Conservation (phyloP, 495 filamentous ascomycete genomes). For the Filosporella fistucella region DNA sequence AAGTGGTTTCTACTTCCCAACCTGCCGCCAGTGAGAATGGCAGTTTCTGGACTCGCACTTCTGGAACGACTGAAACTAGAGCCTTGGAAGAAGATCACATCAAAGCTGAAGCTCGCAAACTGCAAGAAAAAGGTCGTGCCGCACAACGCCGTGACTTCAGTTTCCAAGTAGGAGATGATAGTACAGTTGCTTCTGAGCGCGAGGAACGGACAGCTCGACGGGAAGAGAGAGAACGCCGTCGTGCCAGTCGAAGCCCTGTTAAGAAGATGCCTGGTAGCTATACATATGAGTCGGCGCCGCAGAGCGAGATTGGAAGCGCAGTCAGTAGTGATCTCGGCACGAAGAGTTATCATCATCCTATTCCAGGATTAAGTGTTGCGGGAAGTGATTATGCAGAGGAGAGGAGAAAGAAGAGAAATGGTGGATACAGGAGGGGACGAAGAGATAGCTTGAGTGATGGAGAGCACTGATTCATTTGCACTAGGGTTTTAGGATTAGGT, state of each 20-base stretch:
- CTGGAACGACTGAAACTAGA: not conserved
- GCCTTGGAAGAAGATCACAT: conserved; percentile 39
- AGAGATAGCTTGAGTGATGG: conserved; percentile 5
- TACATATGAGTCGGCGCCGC: conserved; percentile 5
- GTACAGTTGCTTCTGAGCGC: conserved; percentile 27
- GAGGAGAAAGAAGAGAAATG: conserved; percentile 33
- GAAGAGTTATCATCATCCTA: conserved; percentile 74
- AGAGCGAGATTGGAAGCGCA: conserved; percentile 22
- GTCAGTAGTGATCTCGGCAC: conserved; percentile 64
- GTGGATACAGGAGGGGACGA: conserved; percentile 16
- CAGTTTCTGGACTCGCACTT: conserved; percentile 1
- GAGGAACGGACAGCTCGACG: conserved; percentile 32
- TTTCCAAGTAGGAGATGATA: conserved; percentile 40
- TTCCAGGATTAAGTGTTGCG: conserved; percentile 60
- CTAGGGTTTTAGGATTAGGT: too few species aligned
- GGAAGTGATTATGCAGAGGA: conserved; percentile 41
- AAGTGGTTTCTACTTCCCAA: conserved; percentile 46
- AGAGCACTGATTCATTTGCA: conserved; percentile 2
- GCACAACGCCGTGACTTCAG: conserved; percentile 41
- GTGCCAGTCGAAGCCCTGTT: conserved; percentile 24
- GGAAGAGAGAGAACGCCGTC: conserved; percentile 40
- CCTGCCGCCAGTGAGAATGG: conserved; percentile 46
- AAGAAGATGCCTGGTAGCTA: conserved; percentile 21
- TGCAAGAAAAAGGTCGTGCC: conserved; percentile 36
- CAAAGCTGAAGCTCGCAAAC: conserved; percentile 40